These are phyloP conservation scores for Fomitiporia mediterranea DNA, from an alignment of 1,284 basidiomycete species.

Conservation along the genomic window DNA sequence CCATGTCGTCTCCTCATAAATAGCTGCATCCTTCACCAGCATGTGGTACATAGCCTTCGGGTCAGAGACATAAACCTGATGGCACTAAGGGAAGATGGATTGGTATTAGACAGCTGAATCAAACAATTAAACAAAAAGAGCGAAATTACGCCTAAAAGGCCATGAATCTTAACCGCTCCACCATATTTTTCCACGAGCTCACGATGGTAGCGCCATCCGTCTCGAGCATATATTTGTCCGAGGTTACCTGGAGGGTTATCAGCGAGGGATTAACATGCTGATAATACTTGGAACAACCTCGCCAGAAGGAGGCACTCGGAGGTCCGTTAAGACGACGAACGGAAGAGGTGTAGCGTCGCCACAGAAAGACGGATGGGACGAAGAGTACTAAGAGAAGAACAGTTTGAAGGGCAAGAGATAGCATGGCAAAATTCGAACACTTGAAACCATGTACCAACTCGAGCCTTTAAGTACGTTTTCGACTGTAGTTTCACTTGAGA, in stretches of 20 bases:
- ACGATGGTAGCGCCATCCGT: conserved; percentile 20
- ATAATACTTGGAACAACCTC: conserved; percentile 2
- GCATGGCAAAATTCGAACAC: conserved; percentile 7
- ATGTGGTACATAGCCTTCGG: conserved; percentile 20
- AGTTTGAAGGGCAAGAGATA: conserved; percentile 9
- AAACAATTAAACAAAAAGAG: neutral
- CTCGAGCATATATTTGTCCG: conserved; percentile 18
- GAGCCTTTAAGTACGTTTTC: conserved; percentile 9
- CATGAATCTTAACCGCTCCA: conserved; percentile 19
- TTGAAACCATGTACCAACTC: neutral
- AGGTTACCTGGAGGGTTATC: conserved; percentile 16
- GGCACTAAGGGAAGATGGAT: conserved; percentile 7
- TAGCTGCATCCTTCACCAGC: conserved; percentile 20
- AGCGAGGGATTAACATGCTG: neutral
- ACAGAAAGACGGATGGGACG: conserved; percentile 12
- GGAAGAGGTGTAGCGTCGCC: conserved; percentile 15
- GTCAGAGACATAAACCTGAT: conserved; percentile 21
- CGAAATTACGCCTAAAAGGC: conserved; percentile 18
- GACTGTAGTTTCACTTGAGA: neutral
- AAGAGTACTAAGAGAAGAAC: conserved; percentile 5
- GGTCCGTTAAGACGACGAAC: conserved; percentile 18
- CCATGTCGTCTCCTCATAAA: conserved; percentile 20
- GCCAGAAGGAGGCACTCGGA: conserved; percentile 15
- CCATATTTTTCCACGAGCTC: conserved; percentile 19
- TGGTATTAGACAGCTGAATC: neutral